Evolutionary conservation across 768 basidiomycete genomes (phyloP).

Genomic region (Scleroderma bovista): DNA sequence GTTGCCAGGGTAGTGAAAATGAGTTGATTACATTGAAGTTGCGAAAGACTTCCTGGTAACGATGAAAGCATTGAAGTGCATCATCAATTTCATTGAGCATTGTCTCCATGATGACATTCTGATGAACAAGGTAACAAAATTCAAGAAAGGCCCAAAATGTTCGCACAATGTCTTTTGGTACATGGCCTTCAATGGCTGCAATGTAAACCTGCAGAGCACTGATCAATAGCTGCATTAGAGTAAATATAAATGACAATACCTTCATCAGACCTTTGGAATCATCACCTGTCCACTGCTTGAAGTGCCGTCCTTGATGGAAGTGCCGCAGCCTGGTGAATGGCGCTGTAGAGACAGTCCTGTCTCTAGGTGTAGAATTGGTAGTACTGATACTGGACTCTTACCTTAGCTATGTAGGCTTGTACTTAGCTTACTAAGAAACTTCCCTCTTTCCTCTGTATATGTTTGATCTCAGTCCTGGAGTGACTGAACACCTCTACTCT

Average conservation of each 20-base stretch:
- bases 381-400: no score
- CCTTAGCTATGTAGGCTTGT: no score
- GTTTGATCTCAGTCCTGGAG: no score
- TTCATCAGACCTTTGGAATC: conserved; percentile 3
- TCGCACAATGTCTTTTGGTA: neutral
- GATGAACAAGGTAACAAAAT: conserved; percentile 25
- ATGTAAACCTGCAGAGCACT: conserved; percentile 4
- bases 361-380: no score
- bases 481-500: no score
- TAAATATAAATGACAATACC: neutral
- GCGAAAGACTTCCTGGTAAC: conserved; percentile 11
- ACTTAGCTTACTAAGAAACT: no score
- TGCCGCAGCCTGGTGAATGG: no score
- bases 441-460: no score
- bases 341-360: no score
- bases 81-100: conserved; percentile 14
- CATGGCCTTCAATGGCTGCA: neutral
- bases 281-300: no score
- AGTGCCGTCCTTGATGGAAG: no score
- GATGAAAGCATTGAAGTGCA: conserved; percentile 17
- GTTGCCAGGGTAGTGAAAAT: conserved; percentile 26
- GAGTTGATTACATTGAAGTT: conserved; percentile 10
- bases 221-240: no score
- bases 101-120: conserved; percentile 14
- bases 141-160: conserved; percentile 21